phyloP scores from a whole-genome alignment of 371 early-diverging fungal species.

The Saksenaea oblongispora region DNA sequence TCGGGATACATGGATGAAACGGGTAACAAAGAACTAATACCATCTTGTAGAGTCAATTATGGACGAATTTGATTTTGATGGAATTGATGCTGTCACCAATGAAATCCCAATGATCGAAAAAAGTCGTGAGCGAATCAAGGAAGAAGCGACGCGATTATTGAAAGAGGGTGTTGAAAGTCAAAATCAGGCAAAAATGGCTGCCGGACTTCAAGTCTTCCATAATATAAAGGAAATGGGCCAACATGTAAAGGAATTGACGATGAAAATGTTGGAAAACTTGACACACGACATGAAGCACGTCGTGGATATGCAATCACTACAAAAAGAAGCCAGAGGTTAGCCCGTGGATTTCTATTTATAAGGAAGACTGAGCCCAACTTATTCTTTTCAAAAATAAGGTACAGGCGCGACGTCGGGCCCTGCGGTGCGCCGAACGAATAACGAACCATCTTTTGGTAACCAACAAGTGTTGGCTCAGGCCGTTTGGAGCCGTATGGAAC shows the following conservation, averaged over 20 bases:
- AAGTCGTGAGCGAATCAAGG: conserved; percentile 45
- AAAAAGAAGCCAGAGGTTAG: conserved; percentile 65
- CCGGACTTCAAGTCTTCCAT: conserved; percentile 76
- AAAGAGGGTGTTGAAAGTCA: conserved; percentile 60
- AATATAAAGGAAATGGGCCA: conserved; percentile 64
- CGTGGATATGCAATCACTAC: conserved; percentile 63
- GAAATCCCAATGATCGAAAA: conserved; percentile 52
- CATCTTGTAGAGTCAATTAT: conserved; percentile 61
- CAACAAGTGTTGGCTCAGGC: conserved; percentile 50
- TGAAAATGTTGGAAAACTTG: conserved; percentile 50
- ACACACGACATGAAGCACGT: conserved; percentile 57
- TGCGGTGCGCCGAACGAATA: conserved; percentile 54
- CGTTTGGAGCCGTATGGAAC: conserved; percentile 74
- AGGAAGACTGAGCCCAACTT: background rate
- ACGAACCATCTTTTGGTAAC: conserved; percentile 54
- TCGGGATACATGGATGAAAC: conserved; percentile 10
- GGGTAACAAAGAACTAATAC: too few species aligned
- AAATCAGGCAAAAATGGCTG: conserved; percentile 73
- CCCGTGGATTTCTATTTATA: background rate
- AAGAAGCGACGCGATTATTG: conserved; percentile 58
- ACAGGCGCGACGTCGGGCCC: conserved; percentile 16
- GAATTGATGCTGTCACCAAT: conserved; percentile 63
- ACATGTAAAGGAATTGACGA: conserved; percentile 47
- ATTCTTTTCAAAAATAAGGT: conserved; percentile 4
- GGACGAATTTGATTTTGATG: conserved; percentile 64